phyloP scores from a whole-genome alignment of 2,329 filamentous ascomycete species.

The Tolypocladium tundrense region DNA sequence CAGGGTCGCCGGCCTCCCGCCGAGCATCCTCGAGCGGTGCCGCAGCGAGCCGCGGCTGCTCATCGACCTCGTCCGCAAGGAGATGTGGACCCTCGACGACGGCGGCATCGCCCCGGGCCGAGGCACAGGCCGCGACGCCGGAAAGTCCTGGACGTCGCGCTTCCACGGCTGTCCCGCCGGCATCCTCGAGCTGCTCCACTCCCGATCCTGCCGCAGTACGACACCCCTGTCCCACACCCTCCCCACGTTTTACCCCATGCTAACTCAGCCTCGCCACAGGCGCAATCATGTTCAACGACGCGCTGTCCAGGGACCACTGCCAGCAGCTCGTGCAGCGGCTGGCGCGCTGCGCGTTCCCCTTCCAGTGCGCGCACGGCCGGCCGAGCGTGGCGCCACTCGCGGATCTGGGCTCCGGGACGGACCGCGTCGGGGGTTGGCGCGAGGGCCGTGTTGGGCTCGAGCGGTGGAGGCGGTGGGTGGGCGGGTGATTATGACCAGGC shows the following conservation, averaged over 20 bases:
- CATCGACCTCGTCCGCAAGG: conserved; percentile 62
- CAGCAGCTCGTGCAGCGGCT: conserved; percentile 43
- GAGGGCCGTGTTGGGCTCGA: conserved; percentile 5
- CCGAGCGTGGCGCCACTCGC: conserved; percentile 56
- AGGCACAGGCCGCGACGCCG: conserved; percentile 1
- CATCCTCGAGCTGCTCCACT: conserved; percentile 67
- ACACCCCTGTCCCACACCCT: too few species aligned
- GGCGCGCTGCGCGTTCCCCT: conserved; percentile 59
- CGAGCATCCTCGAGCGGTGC: conserved; percentile 67
- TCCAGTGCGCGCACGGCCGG: conserved; percentile 74
- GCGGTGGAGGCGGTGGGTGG: conserved; percentile 14
- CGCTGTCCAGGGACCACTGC: conserved; percentile 49
- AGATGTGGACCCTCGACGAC: conserved; percentile 59
- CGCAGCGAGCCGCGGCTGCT: conserved; percentile 59
- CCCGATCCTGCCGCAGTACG: conserved; percentile 61
- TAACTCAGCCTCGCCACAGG: conserved; percentile 18
- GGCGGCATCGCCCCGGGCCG: conserved; percentile 11
- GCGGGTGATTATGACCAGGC: background rate
- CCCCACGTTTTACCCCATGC: background rate
- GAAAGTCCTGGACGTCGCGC: conserved; percentile 44
- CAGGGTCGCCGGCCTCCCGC: conserved; percentile 51
- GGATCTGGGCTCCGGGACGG: conserved; percentile 28
- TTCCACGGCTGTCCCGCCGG: conserved; percentile 64
- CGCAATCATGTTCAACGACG: conserved; percentile 81
- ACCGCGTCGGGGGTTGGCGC: conserved; percentile 15